Conservation (phyloP, 371 early-diverging fungal genomes). For the Phascolomyces articulosus region DNA sequence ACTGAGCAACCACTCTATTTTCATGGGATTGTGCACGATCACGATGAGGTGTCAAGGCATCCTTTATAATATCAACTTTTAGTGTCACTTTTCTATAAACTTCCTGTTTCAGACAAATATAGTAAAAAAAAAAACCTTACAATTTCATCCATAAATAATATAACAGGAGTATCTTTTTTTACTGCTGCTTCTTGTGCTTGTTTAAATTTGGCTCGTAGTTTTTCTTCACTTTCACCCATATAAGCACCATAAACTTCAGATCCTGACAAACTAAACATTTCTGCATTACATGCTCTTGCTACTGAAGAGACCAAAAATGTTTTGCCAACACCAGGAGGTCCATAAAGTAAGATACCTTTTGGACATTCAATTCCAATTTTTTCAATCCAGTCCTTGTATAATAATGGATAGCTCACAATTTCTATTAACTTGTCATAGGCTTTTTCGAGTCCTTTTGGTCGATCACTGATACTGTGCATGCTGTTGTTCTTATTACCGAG, state of each 20-base stretch:
- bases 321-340: conserved; percentile 98
- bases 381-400: conserved; percentile 68
- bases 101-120: not conserved
- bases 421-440: conserved; percentile 75
- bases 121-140: conserved; percentile 43
- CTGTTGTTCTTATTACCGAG: not conserved
- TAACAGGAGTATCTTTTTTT: conserved; percentile 58
- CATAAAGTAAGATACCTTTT: conserved; percentile 88
- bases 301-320: conserved; percentile 80
- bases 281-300: conserved; percentile 63
- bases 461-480: not conserved
- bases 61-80: conserved; percentile 56
- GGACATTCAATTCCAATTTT: conserved; percentile 79
- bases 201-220: conserved; percentile 81
- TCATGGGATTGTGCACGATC: conserved; percentile 79
- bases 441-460: conserved; percentile 25
- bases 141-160: conserved; percentile 99
- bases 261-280: conserved; percentile 75
- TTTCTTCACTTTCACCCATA: conserved; percentile 94
- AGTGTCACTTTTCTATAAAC: no score
- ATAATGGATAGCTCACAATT: conserved; percentile 77
- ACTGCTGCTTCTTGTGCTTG: conserved; percentile 67
- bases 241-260: conserved; percentile 92
- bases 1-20: conserved; percentile 94
- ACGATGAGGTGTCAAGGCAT: conserved; percentile 92